Percentiles rank a stretch among this genome's conserved stretches.
Evolutionary conservation across 441 rosid species (phyloP).

Genomic region (Gossypium schwendimanii): DNA sequence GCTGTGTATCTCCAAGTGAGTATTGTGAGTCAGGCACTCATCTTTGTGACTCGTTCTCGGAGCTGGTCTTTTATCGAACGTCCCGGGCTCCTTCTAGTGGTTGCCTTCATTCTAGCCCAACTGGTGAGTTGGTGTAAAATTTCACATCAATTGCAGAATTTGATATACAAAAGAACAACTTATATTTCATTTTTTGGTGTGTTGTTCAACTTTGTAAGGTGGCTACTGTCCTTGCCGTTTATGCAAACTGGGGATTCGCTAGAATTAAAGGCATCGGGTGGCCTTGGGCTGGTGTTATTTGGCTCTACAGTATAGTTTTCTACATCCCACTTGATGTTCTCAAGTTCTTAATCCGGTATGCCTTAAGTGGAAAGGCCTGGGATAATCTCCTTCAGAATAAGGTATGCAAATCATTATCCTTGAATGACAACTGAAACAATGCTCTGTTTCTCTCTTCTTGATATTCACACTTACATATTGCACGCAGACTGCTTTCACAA

Average conservation of each 20-base stretch:
- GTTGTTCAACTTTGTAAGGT: background rate
- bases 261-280: constrained; percentile 12
- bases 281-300: constrained; percentile 61
- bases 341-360: constrained; percentile 46
- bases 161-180: background rate
- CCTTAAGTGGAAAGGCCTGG: constrained; percentile 54
- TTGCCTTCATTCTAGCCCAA: constrained; percentile 55
- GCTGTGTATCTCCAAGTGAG: constrained; percentile 72
- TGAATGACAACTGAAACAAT: background rate
- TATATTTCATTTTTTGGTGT: background rate
- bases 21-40: constrained; percentile 65
- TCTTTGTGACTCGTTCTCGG: constrained; percentile 65
- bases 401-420: constrained; percentile 20
- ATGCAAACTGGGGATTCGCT: constrained; percentile 18
- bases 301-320: constrained; percentile 40
- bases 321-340: constrained; percentile 48
- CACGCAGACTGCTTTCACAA: constrained; percentile 43
- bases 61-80: constrained; percentile 70
- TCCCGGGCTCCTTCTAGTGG: constrained; percentile 49
- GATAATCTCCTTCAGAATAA: constrained; percentile 34
- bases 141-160: background rate
- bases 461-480: background rate
- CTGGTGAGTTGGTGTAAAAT: constrained; percentile 31
- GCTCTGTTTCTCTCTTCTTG: background rate
- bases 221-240: constrained; percentile 10